These are phyloP conservation scores for Rhodotorula babjevae DNA, from an alignment of 768 basidiomycete species.

Conservation along the genomic window DNA sequence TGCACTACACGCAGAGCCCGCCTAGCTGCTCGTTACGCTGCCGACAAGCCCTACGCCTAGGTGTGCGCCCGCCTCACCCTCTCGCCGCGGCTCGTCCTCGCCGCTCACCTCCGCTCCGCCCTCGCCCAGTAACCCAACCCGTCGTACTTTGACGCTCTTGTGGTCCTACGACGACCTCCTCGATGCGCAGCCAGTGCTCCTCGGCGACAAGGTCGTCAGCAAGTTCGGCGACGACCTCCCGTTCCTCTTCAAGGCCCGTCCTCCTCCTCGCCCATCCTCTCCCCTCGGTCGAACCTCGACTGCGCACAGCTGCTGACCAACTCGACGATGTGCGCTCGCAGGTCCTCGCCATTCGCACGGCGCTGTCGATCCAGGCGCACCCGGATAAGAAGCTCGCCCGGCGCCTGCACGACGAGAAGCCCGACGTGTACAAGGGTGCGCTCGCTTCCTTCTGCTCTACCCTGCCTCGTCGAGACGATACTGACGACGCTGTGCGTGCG, in stretches of 20 bases:
- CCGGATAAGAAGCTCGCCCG: conserved; percentile 80
- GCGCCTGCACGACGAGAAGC: conserved; percentile 61
- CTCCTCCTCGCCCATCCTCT: too few relatives aligned
- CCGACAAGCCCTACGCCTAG: conserved; percentile 82
- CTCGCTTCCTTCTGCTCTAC: not conserved
- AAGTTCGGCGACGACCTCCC: conserved; percentile 72
- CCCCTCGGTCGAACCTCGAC: too few relatives aligned
- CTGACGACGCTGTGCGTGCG: not conserved
- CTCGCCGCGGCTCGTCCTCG: not conserved
- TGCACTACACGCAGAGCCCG: conserved; percentile 64
- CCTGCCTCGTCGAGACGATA: not conserved
- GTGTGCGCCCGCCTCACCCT: conserved; percentile 54
- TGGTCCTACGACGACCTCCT: conserved; percentile 59
- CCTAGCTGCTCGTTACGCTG: conserved; percentile 66
- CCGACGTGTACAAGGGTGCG: conserved; percentile 86
- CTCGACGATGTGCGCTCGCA: conserved; percentile 51
- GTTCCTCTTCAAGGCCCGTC: conserved; percentile 72
- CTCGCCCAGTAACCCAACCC: too few relatives aligned
- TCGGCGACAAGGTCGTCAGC: conserved; percentile 59
- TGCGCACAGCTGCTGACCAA: not conserved
- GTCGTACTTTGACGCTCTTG: conserved; percentile 54
- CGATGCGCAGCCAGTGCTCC: conserved; percentile 62
- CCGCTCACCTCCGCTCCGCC: not conserved
- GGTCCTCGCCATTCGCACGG: conserved; percentile 73
- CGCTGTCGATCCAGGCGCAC: conserved; percentile 85